phyloP scores from a whole-genome alignment of 2,329 filamentous ascomycete genomes.

The Botrytis squamosa region DNA sequence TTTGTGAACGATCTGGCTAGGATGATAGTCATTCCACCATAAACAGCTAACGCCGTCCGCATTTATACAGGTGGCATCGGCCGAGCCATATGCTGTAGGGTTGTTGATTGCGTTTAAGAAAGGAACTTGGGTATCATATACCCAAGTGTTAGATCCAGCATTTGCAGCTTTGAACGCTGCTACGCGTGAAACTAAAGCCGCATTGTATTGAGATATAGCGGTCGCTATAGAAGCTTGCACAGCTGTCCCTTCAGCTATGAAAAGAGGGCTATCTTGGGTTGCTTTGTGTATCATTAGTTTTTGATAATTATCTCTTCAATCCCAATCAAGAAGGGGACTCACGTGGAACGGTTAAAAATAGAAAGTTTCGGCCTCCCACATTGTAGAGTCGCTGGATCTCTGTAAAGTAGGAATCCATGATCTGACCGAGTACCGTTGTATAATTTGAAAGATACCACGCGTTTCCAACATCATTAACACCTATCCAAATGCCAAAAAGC shows the following conservation, averaged over 20 bases:
- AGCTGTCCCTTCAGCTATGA: background rate
- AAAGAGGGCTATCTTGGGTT: constrained; percentile 1
- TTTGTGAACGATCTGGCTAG: background rate
- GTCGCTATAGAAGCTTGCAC: background rate
- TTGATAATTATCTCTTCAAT: no score
- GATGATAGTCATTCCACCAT: constrained; percentile 10
- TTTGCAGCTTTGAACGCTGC: background rate
- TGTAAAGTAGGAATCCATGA: constrained; percentile 4
- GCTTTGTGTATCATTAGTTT: background rate
- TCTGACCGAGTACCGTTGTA: background rate
- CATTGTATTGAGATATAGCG: constrained; percentile 6
- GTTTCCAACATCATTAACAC: constrained; percentile 13
- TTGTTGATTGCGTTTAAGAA: background rate
- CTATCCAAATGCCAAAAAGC: constrained; percentile 4
- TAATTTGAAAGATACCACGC: constrained; percentile 1
- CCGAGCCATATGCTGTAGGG: background rate
- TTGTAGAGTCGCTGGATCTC: background rate
- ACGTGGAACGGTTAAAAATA: constrained; percentile 7
- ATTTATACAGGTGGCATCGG: background rate
- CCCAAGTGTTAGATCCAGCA: background rate
- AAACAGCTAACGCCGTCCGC: background rate
- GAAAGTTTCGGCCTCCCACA: background rate
- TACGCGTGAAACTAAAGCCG: background rate
- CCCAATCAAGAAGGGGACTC: background rate
- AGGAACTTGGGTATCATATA: constrained; percentile 2